A percentile compares a stretch with the other conserved stretches of the same genome.
These are phyloP conservation scores for Fusarium illudens DNA, from an alignment of 2,329 filamentous ascomycete genomes.

Conservation along the genomic window DNA sequence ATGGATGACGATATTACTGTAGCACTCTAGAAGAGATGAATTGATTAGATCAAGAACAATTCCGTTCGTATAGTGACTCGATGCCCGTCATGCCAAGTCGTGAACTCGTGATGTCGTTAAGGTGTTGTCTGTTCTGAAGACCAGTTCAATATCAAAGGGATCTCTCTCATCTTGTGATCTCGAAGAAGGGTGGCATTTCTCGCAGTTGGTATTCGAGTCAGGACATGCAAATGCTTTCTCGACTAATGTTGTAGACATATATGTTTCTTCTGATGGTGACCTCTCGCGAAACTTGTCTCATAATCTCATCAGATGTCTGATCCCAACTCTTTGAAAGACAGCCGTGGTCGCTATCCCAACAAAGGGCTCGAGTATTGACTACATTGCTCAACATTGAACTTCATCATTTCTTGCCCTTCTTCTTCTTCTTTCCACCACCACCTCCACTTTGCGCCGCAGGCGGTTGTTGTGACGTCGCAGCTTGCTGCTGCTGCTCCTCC, in stretches of 20 bases:
- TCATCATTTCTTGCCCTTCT: constrained; percentile 58
- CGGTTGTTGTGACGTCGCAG: constrained; percentile 18
- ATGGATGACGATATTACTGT: constrained; percentile 41
- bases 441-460: constrained; percentile 45
- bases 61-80: not conserved
- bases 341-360: not conserved
- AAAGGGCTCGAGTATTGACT: not conserved
- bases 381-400: not conserved
- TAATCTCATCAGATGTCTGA: not conserved
- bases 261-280: not conserved
- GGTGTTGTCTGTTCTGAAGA: not conserved
- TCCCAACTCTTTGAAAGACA: not conserved
- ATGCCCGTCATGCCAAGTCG: not conserved
- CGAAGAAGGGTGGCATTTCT: not conserved
- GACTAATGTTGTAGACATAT: not conserved
- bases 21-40: constrained; percentile 36
- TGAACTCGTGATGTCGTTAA: not conserved
- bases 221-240: not conserved
- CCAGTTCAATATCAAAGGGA: not conserved
- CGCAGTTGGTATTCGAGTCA: not conserved
- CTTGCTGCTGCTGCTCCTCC: constrained; percentile 44
- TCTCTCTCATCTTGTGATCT: too few relatives aligned
- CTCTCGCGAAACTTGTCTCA: not conserved
- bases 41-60: constrained; percentile 23
- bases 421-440: constrained; percentile 68